Conservation (phyloP, 164 flowering plant species). For the Tetracentron sinense region DNA sequence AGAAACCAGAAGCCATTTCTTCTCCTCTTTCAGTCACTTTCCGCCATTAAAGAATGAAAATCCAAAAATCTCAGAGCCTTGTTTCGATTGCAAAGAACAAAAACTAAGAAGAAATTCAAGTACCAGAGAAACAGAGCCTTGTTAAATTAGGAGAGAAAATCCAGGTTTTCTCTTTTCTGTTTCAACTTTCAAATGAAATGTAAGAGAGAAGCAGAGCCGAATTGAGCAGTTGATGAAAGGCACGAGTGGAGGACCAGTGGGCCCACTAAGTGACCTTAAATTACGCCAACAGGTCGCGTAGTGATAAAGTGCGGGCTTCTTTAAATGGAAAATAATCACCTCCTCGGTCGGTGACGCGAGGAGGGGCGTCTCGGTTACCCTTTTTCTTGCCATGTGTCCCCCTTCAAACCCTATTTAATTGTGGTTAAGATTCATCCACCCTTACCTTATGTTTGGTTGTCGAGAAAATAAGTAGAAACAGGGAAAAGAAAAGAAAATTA, state of each 20-base stretch:
- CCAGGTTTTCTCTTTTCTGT: no score
- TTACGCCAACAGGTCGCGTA: slow-evolving; percentile 10
- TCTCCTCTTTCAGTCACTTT: not conserved
- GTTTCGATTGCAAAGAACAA: not conserved
- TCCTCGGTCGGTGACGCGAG: no score
- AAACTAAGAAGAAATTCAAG: not conserved
- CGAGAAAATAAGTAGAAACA: no score
- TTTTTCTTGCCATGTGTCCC: no score
- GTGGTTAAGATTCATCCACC: no score
- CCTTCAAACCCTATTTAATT: no score
- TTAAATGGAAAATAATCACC: not conserved
- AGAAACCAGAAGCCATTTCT: slow-evolving; percentile 29
- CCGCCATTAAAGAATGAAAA: slow-evolving; percentile 4
- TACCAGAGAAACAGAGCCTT: not conserved
- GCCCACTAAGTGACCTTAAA: slow-evolving; percentile 7
- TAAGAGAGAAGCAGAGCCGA: not conserved
- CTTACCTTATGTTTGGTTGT: no score
- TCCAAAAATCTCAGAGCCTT: not conserved
- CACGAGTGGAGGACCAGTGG: not conserved
- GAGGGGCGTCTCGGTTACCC: not conserved
- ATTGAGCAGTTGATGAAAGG: no score
- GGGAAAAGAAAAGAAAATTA: no score
- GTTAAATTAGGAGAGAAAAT: not conserved
- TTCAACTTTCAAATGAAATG: no score
- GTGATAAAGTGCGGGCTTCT: not conserved